These are phyloP conservation scores for Penicillium bialowiezense DNA, from an alignment of 495 filamentous ascomycete genomes.

Conservation along the genomic window DNA sequence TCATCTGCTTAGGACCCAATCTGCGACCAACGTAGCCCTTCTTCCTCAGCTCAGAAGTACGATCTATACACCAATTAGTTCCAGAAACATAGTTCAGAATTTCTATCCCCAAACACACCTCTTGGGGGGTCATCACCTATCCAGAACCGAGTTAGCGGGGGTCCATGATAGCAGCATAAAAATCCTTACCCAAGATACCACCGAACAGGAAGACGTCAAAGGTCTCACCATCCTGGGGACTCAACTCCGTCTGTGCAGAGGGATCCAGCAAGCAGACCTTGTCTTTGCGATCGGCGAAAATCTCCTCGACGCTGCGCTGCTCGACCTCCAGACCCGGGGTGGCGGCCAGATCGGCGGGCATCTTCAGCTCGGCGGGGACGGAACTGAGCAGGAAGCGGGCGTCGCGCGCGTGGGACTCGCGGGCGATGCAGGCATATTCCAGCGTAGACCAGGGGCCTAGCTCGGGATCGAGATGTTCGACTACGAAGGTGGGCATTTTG, in stretches of 20 bases:
- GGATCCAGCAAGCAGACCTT: constrained; percentile 90
- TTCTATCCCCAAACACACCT: too few species aligned
- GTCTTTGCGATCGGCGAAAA: constrained; percentile 63
- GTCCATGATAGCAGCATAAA: neutral
- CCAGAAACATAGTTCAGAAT: too few species aligned
- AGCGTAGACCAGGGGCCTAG: constrained; percentile 90
- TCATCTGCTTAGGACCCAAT: constrained; percentile 94
- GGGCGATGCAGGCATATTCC: constrained; percentile 83
- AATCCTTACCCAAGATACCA: constrained; percentile 79
- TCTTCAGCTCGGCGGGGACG: constrained; percentile 62
- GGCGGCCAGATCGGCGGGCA: constrained; percentile 59
- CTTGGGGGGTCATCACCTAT: constrained; percentile 91
- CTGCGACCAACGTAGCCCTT: constrained; percentile 88
- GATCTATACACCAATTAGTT: constrained; percentile 53
- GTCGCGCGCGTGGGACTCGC: constrained; percentile 67
- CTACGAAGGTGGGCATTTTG: constrained; percentile 78
- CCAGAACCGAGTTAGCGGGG: constrained; percentile 3
- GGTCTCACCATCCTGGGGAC: constrained; percentile 71
- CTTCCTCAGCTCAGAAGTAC: constrained; percentile 86
- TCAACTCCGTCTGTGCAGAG: constrained; percentile 71
- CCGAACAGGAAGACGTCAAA: constrained; percentile 96
- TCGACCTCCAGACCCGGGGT: constrained; percentile 64
- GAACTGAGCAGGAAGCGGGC: constrained; percentile 82
- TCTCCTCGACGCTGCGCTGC: constrained; percentile 68
- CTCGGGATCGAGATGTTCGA: constrained; percentile 91